phyloP scores from a whole-genome alignment of 2,329 filamentous ascomycete species.

The Colletotrichum lentis region DNA sequence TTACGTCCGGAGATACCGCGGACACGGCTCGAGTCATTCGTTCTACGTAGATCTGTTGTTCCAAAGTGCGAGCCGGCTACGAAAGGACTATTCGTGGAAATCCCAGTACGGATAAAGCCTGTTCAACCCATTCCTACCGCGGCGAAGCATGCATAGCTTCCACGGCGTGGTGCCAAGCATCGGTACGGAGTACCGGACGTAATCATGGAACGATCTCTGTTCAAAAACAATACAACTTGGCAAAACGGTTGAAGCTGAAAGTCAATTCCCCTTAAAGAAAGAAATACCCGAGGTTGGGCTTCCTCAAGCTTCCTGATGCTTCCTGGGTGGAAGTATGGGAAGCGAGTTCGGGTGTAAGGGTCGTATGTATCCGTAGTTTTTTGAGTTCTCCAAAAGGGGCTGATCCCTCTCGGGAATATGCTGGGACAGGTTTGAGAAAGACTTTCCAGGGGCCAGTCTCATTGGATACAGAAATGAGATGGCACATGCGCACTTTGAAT shows the following conservation, averaged over 20 bases:
- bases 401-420: not conserved
- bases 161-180: no score
- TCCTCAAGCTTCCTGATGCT: not conserved
- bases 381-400: not conserved
- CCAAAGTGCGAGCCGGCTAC: not conserved
- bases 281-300: not conserved
- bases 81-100: not conserved
- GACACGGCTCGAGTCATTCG: not conserved
- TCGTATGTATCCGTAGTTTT: not conserved
- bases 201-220: not conserved
- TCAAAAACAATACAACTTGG: not conserved
- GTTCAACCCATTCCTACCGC: not conserved
- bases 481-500: not conserved
- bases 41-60: not conserved
- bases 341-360: no score
- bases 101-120: not conserved
- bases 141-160: no score
- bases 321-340: not conserved
- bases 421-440: not conserved
- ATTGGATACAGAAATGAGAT: not conserved
- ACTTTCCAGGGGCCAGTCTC: not conserved
- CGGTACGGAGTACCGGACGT: not conserved
- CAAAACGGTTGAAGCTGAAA: not conserved
- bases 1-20: not conserved
- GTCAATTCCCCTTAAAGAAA: not conserved